Conservation (phyloP, 2,329 filamentous ascomycete genomes). For the Chaetothyriales sp. region DNA sequence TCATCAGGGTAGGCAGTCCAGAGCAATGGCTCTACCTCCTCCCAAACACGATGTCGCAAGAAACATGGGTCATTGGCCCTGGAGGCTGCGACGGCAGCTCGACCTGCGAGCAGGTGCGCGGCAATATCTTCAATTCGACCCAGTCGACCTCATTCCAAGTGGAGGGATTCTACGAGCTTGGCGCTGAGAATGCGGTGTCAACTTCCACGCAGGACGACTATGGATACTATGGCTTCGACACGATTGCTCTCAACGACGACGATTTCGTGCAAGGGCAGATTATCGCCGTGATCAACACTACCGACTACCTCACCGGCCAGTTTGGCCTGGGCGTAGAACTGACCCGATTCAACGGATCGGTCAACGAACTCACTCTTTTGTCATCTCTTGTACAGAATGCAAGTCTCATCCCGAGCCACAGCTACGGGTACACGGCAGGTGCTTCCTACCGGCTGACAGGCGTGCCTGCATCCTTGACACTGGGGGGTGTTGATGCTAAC, state of each 20-base stretch:
- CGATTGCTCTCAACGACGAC: constrained; percentile 19
- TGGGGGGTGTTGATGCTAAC: constrained; percentile 24
- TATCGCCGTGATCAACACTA: constrained; percentile 22
- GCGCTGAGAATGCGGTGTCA: constrained; percentile 9
- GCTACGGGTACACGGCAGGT: constrained; percentile 24
- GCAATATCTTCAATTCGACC: constrained; percentile 22
- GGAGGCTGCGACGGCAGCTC: constrained; percentile 20
- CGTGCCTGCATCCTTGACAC: constrained; percentile 21
- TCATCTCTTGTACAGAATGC: constrained; percentile 20
- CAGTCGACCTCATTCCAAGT: constrained; percentile 22
- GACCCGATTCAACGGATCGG: constrained; percentile 18
- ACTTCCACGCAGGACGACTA: constrained; percentile 12
- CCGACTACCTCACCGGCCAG: constrained; percentile 24
- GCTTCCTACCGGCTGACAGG: constrained; percentile 22
- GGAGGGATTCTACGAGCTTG: constrained; percentile 20
- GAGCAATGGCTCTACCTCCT: constrained; percentile 21
- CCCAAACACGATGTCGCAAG: constrained; percentile 20
- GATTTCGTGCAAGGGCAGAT: constrained; percentile 20
- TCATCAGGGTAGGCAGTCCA: constrained; percentile 20
- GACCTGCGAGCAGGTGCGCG: constrained; percentile 19
- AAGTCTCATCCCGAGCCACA: constrained; percentile 20
- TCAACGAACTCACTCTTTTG: constrained; percentile 17
- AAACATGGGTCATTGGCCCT: constrained; percentile 21
- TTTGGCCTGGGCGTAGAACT: constrained; percentile 21
- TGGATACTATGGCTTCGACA: constrained; percentile 27